A percentile compares a stretch with the other conserved stretches of the same genome.
phyloP scores from a whole-genome alignment of 495 filamentous ascomycete genomes.

The Penicillium lagena region DNA sequence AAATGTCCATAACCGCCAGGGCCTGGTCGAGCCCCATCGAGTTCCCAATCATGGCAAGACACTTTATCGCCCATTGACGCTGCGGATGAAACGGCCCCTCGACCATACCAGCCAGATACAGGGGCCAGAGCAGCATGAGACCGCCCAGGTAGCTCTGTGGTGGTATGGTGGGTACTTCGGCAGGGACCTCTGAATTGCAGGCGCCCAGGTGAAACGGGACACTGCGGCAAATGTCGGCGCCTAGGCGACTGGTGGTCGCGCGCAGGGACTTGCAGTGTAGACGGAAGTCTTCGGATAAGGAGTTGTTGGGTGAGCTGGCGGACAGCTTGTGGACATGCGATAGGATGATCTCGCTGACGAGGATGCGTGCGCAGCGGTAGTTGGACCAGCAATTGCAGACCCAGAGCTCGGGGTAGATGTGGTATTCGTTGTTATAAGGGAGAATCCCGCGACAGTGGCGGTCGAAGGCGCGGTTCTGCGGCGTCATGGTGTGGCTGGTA shows the following conservation, averaged over 20 bases:
- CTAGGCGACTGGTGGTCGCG: conserved; percentile 27
- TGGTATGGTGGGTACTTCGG: conserved; percentile 3
- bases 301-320: conserved; percentile 4
- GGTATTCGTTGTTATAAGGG: conserved; percentile 50
- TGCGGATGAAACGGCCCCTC: conserved; percentile 25
- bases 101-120: conserved; percentile 35
- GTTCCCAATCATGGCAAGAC: conserved; percentile 35
- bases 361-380: conserved; percentile 54
- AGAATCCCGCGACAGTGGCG: conserved; percentile 16
- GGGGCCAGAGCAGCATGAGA: conserved; percentile 42
- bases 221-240: conserved; percentile 40
- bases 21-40: conserved; percentile 45
- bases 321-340: conserved; percentile 12
- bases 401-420: conserved; percentile 54
- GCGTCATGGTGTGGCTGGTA: conserved; percentile 17
- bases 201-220: conserved; percentile 35
- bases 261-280: conserved; percentile 27
- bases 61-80: conserved; percentile 37
- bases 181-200: conserved; percentile 1
- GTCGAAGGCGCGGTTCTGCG: conserved; percentile 16
- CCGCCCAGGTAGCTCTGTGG: conserved; percentile 31
- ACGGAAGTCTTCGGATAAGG: conserved; percentile 24
- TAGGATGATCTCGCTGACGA: conserved; percentile 48
- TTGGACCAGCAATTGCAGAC: conserved; percentile 54
- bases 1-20: conserved; percentile 31